phyloP scores from a whole-genome alignment of 805 yeast species.

The Kluyveromyces siamensis region DNA sequence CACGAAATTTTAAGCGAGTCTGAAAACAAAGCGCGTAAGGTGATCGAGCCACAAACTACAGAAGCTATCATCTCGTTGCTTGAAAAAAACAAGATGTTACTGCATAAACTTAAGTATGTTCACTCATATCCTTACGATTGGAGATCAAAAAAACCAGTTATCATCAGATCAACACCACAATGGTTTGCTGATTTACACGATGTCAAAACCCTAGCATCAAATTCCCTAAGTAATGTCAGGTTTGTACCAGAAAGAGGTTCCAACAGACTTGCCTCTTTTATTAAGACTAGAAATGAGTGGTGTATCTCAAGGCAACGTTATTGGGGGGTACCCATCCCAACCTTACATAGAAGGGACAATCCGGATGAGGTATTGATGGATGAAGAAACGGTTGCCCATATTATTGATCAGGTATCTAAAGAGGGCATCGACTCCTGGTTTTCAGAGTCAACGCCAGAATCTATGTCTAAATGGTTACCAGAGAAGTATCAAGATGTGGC shows the following conservation, averaged over 20 bases:
- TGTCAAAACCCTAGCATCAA: conserved; percentile 54
- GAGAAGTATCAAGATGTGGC: conserved; percentile 35
- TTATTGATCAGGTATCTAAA: conserved; percentile 45
- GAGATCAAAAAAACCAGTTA: conserved; percentile 93
- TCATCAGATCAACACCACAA: conserved; percentile 91
- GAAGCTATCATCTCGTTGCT: conserved; percentile 37
- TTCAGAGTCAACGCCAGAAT: conserved; percentile 36
- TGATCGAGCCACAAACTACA: conserved; percentile 49
- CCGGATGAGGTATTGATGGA: conserved; percentile 60
- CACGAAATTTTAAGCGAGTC: conserved; percentile 9
- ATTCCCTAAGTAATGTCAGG: conserved; percentile 50
- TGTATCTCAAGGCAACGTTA: conserved; percentile 92
- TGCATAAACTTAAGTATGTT: conserved; percentile 39
- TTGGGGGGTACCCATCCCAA: conserved; percentile 99
- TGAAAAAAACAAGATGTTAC: conserved; percentile 34
- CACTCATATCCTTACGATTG: conserved; percentile 97
- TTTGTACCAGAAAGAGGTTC: conserved; percentile 71
- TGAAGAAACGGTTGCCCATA: conserved; percentile 44
- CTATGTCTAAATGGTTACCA: conserved; percentile 61
- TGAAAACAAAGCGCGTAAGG: conserved; percentile 39
- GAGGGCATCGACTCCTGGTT: conserved; percentile 82
- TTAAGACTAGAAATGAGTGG: conserved; percentile 83
- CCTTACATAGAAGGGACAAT: conserved; percentile 45
- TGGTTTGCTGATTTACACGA: conserved; percentile 87
- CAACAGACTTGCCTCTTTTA: conserved; percentile 62